Evolutionary conservation across 495 filamentous ascomycete species (phyloP).

Genomic region (Astrocystis sublimbata): DNA sequence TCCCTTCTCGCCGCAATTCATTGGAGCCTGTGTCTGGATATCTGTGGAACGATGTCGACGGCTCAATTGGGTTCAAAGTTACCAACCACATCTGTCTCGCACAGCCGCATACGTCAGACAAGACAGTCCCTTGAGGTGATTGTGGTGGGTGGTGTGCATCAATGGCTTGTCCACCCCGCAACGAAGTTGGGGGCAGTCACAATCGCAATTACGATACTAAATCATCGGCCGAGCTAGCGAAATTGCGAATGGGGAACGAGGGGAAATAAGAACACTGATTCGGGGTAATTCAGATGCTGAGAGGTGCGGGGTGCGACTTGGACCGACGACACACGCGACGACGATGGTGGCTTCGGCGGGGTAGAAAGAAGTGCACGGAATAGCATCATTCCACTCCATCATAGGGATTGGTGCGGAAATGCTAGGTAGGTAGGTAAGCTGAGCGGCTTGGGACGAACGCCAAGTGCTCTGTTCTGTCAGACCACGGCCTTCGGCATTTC

Average conservation of each 20-base stretch:
- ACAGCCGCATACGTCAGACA: background rate
- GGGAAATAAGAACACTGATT: background rate
- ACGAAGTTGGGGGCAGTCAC: background rate
- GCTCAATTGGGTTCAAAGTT: background rate
- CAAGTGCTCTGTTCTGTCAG: background rate
- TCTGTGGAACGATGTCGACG: background rate
- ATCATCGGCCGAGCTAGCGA: background rate
- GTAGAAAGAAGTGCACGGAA: too few relatives aligned
- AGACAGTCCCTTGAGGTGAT: background rate
- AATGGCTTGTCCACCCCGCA: too few relatives aligned
- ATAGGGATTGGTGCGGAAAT: background rate
- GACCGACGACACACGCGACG: background rate
- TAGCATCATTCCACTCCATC: too few relatives aligned
- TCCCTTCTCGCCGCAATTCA: background rate
- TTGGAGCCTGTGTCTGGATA: too few relatives aligned
- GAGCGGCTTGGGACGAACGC: background rate
- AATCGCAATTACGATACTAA: background rate
- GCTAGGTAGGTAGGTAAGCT: background rate
- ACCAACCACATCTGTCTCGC: background rate
- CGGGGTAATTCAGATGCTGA: background rate
- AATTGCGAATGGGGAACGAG: background rate
- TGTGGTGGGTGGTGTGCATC: background rate
- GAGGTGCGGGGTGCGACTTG: conserved; percentile 6
- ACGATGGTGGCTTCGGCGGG: background rate
- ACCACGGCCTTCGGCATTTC: background rate